phyloP scores from a whole-genome alignment of 768 basidiomycete species.

The Crassisporium funariophilum region DNA sequence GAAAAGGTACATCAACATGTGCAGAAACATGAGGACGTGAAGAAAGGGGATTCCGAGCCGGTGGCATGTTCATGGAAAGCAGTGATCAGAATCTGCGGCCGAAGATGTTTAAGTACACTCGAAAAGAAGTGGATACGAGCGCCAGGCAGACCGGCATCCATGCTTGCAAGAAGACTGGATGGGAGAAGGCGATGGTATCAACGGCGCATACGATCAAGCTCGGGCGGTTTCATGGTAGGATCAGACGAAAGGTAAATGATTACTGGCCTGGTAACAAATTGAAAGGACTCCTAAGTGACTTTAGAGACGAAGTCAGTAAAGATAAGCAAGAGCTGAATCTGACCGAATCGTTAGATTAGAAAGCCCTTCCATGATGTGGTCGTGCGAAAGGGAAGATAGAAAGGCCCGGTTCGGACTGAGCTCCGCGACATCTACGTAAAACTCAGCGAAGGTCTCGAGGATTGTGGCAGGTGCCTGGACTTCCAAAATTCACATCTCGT shows the following conservation, averaged over 20 bases:
- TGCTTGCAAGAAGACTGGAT: too few relatives aligned
- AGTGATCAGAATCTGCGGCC: slow-evolving; percentile 12
- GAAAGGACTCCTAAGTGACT: slow-evolving; percentile 11
- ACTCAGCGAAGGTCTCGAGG: slow-evolving; percentile 42
- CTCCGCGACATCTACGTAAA: slow-evolving; percentile 49
- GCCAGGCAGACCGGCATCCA: slow-evolving; percentile 8
- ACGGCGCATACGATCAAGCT: slow-evolving; percentile 5
- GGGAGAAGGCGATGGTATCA: slow-evolving; percentile 1
- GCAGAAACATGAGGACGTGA: slow-evolving; percentile 40
- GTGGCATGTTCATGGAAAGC: slow-evolving; percentile 13
- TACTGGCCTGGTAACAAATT: slow-evolving; percentile 7
- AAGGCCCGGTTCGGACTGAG: slow-evolving; percentile 37
- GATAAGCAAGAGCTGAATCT: slow-evolving; percentile 8
- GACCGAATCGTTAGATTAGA: slow-evolving; percentile 10
- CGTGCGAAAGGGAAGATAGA: slow-evolving; percentile 35
- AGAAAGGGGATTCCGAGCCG: slow-evolving; percentile 10
- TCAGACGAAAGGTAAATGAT: slow-evolving; percentile 6
- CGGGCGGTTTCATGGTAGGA: too few relatives aligned
- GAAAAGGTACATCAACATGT: slow-evolving; percentile 37
- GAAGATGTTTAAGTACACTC: background rate
- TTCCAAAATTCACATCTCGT: slow-evolving; percentile 46
- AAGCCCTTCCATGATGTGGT: slow-evolving; percentile 30
- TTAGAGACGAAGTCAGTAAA: slow-evolving; percentile 17
- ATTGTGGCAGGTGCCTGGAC: slow-evolving; percentile 46
- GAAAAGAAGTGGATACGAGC: slow-evolving; percentile 13